These are phyloP conservation scores for Pontederia crassipes DNA, from an alignment of 176 grass and related monocot genomes.

Conservation along the genomic window DNA sequence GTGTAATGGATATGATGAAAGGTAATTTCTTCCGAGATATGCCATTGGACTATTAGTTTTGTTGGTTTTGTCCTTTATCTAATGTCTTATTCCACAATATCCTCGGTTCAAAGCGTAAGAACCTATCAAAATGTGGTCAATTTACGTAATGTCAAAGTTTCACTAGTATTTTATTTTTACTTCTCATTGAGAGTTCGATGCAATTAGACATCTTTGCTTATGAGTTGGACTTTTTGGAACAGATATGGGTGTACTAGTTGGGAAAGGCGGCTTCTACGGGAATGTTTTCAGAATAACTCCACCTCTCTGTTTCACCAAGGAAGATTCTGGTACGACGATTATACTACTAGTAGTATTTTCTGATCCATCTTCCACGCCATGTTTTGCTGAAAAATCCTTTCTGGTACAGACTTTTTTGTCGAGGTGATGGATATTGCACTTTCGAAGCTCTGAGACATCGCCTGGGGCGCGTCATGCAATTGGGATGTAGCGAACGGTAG, in stretches of 20 bases:
- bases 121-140: no score
- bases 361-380: no score
- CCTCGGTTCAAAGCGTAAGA: no score
- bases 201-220: neutral
- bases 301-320: conserved; percentile 66
- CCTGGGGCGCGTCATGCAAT: no score
- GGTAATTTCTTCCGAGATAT: conserved; percentile 15
- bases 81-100: no score
- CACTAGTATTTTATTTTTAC: no score
- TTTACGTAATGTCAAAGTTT: no score
- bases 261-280: conserved; percentile 75
- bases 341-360: no score
- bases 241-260: conserved; percentile 89
- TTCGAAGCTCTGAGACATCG: conserved; percentile 56
- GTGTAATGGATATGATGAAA: conserved; percentile 77
- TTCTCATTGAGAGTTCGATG: neutral
- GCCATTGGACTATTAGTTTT: neutral
- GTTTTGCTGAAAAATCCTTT: conserved; percentile 18
- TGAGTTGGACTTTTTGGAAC: conserved; percentile 4
- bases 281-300: conserved; percentile 92
- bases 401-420: conserved; percentile 26
- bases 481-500: neutral
- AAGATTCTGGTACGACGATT: conserved; percentile 46
- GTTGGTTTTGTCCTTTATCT: neutral
- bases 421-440: conserved; percentile 63